These are phyloP conservation scores for Aciculosporium take DNA, from an alignment of 2,329 filamentous ascomycete species.

Conservation along the genomic window DNA sequence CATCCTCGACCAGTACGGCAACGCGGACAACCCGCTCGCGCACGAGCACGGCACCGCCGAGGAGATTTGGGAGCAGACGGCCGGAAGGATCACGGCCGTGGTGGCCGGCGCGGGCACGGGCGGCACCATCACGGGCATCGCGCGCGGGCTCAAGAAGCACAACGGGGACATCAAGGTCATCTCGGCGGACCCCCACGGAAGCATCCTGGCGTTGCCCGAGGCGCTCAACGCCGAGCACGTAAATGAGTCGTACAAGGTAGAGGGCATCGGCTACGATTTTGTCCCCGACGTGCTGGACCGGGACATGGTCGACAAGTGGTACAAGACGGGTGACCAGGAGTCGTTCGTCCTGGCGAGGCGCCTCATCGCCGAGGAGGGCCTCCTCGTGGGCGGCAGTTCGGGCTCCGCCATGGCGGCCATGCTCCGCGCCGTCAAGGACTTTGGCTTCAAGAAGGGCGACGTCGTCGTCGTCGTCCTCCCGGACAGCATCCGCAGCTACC, in stretches of 20 bases:
- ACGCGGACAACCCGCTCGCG: slow-evolving; percentile 78
- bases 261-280: slow-evolving; percentile 98
- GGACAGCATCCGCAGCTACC: slow-evolving; percentile 92
- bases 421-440: slow-evolving; percentile 61
- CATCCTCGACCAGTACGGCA: slow-evolving; percentile 93
- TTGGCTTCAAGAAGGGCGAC: slow-evolving; percentile 67
- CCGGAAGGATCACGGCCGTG: slow-evolving; percentile 66
- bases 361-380: slow-evolving; percentile 84
- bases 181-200: slow-evolving; percentile 83
- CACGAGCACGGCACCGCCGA: slow-evolving; percentile 91
- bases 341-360: slow-evolving; percentile 83
- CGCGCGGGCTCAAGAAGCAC: slow-evolving; percentile 75
- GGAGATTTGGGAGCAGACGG: slow-evolving; percentile 89
- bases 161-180: slow-evolving; percentile 75
- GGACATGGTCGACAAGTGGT: slow-evolving; percentile 76
- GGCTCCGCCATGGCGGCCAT: slow-evolving; percentile 81
- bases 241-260: slow-evolving; percentile 89
- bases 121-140: slow-evolving; percentile 84
- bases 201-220: slow-evolving; percentile 74
- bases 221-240: slow-evolving; percentile 63
- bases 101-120: slow-evolving; percentile 91
- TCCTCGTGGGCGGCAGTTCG: slow-evolving; percentile 85
- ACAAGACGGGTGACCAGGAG: slow-evolving; percentile 90
- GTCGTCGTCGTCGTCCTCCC: slow-evolving; percentile 83
- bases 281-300: slow-evolving; percentile 86